Evolutionary conservation across 78 protist genomes (phyloP).

Genomic region (Tieghemostelium lacteum): DNA sequence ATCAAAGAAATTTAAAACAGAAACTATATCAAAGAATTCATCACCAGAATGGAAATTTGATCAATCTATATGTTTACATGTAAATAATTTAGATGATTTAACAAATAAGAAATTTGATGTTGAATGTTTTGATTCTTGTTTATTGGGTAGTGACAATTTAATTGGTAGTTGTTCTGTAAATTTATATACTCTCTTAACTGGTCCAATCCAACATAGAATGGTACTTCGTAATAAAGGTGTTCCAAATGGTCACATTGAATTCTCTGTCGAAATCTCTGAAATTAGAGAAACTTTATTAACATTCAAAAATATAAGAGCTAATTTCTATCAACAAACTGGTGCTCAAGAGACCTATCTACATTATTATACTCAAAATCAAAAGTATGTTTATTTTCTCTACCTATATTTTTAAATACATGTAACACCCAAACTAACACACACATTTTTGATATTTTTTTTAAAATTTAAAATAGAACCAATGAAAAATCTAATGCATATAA

Average conservation of each 20-base stretch:
- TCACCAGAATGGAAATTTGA: neutral
- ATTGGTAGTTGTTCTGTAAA: constrained; percentile 34
- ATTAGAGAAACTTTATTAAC: constrained; percentile 16
- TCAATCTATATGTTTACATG: neutral
- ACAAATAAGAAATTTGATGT: neutral
- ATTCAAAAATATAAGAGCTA: constrained; percentile 14
- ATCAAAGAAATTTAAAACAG: constrained; percentile 27
- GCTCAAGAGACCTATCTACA: constrained; percentile 24
- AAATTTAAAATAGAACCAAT: neutral
- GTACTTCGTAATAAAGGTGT: constrained; percentile 36
- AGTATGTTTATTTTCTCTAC: neutral
- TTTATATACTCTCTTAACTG: constrained; percentile 13
- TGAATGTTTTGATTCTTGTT: constrained; percentile 27
- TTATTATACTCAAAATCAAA: constrained; percentile 1
- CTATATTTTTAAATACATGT: neutral
- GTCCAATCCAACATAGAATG: constrained; percentile 42
- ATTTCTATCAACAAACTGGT: constrained; percentile 6
- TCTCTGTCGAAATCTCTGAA: constrained; percentile 40
- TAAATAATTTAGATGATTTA: neutral
- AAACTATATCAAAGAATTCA: constrained; percentile 1
- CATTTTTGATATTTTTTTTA: neutral
- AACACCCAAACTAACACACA: too few species aligned
- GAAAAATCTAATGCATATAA: constrained; percentile 16
- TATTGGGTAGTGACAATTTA: constrained; percentile 29
- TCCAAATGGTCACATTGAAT: constrained; percentile 53